These are phyloP conservation scores for Wickerhamiella azymoides DNA, from an alignment of 805 yeast species.

Conservation along the genomic window DNA sequence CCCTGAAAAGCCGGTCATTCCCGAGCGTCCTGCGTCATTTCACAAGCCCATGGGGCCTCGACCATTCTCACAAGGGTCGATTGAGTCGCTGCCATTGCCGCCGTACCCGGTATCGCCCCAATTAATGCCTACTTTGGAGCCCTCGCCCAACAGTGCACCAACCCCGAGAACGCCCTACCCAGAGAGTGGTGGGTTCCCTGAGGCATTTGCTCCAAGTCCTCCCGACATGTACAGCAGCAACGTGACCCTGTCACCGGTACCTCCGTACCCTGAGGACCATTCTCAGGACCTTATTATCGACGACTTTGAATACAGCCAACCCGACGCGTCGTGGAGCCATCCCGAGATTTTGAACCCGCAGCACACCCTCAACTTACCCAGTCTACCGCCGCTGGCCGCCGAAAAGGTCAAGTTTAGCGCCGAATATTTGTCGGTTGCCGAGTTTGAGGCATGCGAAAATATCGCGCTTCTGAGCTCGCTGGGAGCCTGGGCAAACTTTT, in stretches of 20 bases:
- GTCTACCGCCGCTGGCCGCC: slow-evolving; percentile 15
- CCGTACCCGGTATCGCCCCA: background rate
- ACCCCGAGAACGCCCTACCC: background rate
- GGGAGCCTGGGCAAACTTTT: slow-evolving; percentile 14
- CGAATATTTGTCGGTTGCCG: slow-evolving; percentile 18
- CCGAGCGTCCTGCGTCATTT: background rate
- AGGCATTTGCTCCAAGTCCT: background rate
- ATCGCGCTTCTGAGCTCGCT: slow-evolving; percentile 15
- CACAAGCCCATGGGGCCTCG: background rate
- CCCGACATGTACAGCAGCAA: background rate
- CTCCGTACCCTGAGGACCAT: slow-evolving; percentile 12
- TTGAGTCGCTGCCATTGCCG: background rate
- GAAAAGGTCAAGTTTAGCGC: slow-evolving; percentile 15
- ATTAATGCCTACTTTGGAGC: background rate
- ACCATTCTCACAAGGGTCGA: background rate
- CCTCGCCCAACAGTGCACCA: background rate
- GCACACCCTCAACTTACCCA: slow-evolving; percentile 15
- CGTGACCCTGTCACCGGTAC: slow-evolving; percentile 13
- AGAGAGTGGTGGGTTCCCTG: background rate
- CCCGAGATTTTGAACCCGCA: background rate
- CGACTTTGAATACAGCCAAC: slow-evolving; percentile 11
- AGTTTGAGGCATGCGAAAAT: slow-evolving; percentile 12
- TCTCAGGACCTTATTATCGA: slow-evolving; percentile 11
- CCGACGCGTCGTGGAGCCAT: background rate
- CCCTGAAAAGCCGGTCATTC: background rate